Evolutionary conservation across 305 asterid species (phyloP).

Genomic region (Rubia balearica): DNA sequence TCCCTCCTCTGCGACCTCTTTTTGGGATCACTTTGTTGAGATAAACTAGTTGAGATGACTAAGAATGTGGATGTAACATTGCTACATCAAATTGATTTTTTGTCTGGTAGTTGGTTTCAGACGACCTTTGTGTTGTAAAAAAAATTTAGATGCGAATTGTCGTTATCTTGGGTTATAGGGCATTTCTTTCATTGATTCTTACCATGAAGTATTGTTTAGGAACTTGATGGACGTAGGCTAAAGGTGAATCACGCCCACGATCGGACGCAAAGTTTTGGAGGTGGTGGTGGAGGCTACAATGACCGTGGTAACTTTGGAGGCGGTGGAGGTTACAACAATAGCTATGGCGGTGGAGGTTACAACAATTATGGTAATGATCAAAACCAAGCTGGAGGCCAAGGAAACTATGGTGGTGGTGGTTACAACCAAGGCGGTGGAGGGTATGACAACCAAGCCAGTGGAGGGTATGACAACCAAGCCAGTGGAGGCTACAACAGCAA

Average conservation of each 20-base stretch:
- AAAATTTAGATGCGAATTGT: no score
- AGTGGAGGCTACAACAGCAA: constrained; percentile 1
- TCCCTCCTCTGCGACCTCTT: not conserved
- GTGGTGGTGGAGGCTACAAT: constrained; percentile 23
- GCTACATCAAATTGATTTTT: not conserved
- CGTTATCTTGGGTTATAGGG: not conserved
- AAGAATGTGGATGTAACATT: not conserved
- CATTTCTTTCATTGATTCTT: not conserved
- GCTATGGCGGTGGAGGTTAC: constrained; percentile 18
- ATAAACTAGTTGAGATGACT: not conserved
- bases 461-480: constrained; percentile 7
- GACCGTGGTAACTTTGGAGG: constrained; percentile 29
- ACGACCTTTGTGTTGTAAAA: not conserved
- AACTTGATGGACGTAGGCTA: constrained; percentile 66
- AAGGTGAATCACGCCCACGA: constrained; percentile 71
- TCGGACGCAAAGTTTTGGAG: constrained; percentile 39
- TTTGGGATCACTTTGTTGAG: not conserved
- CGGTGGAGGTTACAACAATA: constrained; percentile 31
- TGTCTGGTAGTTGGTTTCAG: not conserved
- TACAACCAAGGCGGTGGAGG: constrained; percentile 6
- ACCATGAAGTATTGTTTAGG: constrained; percentile 30
- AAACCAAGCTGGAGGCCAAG: constrained; percentile 11
- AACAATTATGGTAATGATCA: constrained; percentile 23
- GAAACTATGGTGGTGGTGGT: constrained; percentile 18
- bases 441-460: constrained; percentile 16